phyloP scores from a whole-genome alignment of 2,329 filamentous ascomycete species.

The Leptographium wingfieldii region DNA sequence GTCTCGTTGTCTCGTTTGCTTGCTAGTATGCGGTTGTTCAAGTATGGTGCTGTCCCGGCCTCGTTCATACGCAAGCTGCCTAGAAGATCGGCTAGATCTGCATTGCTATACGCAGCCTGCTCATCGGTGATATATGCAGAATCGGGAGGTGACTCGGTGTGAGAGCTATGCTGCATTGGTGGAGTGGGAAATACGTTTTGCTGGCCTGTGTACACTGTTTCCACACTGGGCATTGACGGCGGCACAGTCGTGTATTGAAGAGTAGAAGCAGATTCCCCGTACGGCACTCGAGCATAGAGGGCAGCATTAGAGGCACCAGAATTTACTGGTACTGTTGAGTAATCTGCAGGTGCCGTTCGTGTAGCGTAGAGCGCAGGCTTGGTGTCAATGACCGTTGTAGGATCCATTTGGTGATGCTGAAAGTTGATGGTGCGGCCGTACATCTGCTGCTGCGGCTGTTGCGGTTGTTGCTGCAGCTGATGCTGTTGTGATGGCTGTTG shows the following conservation, averaged over 20 bases:
- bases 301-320: constrained; percentile 20
- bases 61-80: constrained; percentile 82
- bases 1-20: constrained; percentile 32
- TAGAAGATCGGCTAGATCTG: constrained; percentile 66
- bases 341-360: constrained; percentile 26
- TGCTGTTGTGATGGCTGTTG: constrained; percentile 19
- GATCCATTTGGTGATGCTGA: constrained; percentile 7
- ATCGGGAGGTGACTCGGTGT: constrained; percentile 30
- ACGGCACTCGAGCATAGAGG: constrained; percentile 35
- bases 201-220: constrained; percentile 35
- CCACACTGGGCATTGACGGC: constrained; percentile 34
- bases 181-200: constrained; percentile 41
- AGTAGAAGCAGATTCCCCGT: constrained; percentile 33
- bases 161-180: constrained; percentile 29
- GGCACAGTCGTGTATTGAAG: constrained; percentile 43
- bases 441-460: constrained; percentile 28
- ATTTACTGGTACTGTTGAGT: constrained; percentile 18
- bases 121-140: constrained; percentile 31
- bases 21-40: constrained; percentile 41
- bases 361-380: constrained; percentile 33
- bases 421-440: constrained; percentile 19
- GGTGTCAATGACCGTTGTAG: constrained; percentile 17
- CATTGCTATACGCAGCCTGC: constrained; percentile 52
- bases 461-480: constrained; percentile 32
- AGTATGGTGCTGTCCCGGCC: constrained; percentile 76